A percentile compares a stretch with the other conserved stretches of the same genome.
phyloP scores from a whole-genome alignment of 2,329 filamentous ascomycete species.

The Sclerotiophoma versabilis region DNA sequence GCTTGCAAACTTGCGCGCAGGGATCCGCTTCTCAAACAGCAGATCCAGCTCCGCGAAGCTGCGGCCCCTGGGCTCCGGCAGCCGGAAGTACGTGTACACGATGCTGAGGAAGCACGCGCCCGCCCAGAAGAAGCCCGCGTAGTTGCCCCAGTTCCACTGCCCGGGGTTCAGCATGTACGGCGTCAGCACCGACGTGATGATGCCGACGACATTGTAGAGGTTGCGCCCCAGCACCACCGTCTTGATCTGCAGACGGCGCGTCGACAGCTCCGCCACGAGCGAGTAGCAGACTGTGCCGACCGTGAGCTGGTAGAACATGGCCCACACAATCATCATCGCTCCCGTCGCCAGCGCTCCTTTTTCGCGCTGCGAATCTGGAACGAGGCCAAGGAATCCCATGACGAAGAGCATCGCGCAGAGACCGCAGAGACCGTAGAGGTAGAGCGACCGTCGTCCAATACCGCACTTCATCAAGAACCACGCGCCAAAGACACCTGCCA shows the following conservation, averaged over 20 bases:
- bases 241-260: constrained; percentile 85
- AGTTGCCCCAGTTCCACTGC: constrained; percentile 89
- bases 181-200: constrained; percentile 80
- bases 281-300: constrained; percentile 92
- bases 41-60: constrained; percentile 88
- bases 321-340: constrained; percentile 71
- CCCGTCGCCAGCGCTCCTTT: constrained; percentile 77
- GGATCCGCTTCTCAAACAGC: constrained; percentile 76
- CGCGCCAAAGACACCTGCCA: constrained; percentile 80
- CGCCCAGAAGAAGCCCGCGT: constrained; percentile 86
- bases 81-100: constrained; percentile 80
- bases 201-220: constrained; percentile 78
- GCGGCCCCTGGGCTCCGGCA: constrained; percentile 80
- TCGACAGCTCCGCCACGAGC: constrained; percentile 83
- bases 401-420: constrained; percentile 80
- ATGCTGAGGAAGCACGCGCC: constrained; percentile 82
- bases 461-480: constrained; percentile 81
- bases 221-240: constrained; percentile 87
- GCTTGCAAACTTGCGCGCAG: constrained; percentile 74
- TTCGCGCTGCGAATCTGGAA: constrained; percentile 65
- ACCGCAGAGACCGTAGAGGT: constrained; percentile 73
- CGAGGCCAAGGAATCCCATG: constrained; percentile 83
- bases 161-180: constrained; percentile 92
- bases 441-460: constrained; percentile 77
- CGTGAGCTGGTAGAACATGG: constrained; percentile 76